A percentile compares a stretch with the other conserved stretches of the same genome.
These are phyloP conservation scores for Monosporascus sp. DNA, from an alignment of 2,329 filamentous ascomycete species.

Conservation along the genomic window DNA sequence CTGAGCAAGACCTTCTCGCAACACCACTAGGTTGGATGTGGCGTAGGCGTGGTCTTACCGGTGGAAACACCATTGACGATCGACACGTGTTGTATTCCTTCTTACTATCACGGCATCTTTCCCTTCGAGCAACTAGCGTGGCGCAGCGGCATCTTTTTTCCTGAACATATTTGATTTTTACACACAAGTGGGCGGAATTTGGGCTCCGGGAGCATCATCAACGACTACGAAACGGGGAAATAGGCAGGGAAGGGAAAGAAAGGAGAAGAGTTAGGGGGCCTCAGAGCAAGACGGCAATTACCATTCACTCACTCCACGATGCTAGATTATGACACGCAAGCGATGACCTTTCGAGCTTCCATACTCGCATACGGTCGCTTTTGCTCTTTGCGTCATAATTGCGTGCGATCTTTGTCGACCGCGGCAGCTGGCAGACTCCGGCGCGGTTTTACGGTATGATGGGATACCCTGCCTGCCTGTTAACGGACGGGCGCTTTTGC, in stretches of 20 bases:
- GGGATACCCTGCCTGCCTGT: not conserved
- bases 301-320: conserved; percentile 5
- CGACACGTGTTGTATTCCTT: not conserved
- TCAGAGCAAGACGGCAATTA: conserved; percentile 24
- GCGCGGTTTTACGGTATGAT: conserved; percentile 2
- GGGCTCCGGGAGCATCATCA: not conserved
- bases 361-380: not conserved
- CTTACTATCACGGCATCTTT: not conserved
- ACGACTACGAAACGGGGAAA: not conserved
- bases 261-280: conserved; percentile 19
- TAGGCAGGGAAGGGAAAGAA: conserved; percentile 3
- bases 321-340: not conserved
- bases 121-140: conserved; percentile 3
- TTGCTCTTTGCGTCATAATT: not conserved
- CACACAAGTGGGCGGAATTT: not conserved
- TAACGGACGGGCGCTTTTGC: conserved; percentile 28
- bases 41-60: not conserved
- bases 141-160: conserved; percentile 10
- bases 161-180: not conserved
- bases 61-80: not conserved
- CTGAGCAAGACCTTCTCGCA: conserved; percentile 33
- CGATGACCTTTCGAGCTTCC: not conserved
- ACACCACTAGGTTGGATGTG: conserved; percentile 17
- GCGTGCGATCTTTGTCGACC: not conserved
- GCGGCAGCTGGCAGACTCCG: conserved; percentile 25